Base-by-base conservation (phyloP, 2,329 filamentous ascomycete genomes). In the Sclerotiophoma versabilis region DNA sequence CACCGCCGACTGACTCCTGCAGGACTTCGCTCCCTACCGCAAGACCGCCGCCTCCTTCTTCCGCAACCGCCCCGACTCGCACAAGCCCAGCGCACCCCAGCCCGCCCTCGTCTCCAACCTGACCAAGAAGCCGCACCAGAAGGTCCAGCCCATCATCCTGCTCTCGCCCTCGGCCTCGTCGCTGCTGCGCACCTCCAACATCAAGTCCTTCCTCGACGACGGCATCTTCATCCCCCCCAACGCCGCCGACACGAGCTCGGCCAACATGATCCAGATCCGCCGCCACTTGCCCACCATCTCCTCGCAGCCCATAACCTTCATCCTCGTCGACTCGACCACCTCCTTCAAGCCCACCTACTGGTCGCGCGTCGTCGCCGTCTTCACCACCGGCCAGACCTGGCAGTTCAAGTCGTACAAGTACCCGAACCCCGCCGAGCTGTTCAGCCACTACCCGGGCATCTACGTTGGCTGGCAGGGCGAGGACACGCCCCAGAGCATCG, bases 381-480 rank as follows among this genome's bases (percentile, higher is more conserved):
- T 99, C 78, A 99, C 95, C 0, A 99, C 95, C 0, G 95, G 95
- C 27, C 95, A 99, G 79, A 87, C 89, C 9, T 99, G 95, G 95
- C 95, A 99, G 77, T 99, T 99, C 80, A 96, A 97, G 79, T 90
- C 87, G 64, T 99, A 99, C 84, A 96, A 96, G 77, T 99, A 95
- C 92, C 88, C 88, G 64, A 88, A 89, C 50, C 91, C 95, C 0
- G 84, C 87, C 12, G 95, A 98, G 70, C 82, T 99, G 43, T 99
- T 99, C 79, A 86, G 87, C 63, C 91, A 97, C 70, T 90, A 92
- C 2, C 82, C 92, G 12, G 95, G 95, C 50, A 81, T 99, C 43
- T 96, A 91, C 70, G 87, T 99, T 2, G 95, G 95, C 3, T 98
- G 92, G 91, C 86, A 90, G 57, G 92, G 91, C 43, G 93, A 98